Percentiles rank a stretch among this genome's conserved stretches.
Evolutionary conservation across 2,329 filamentous ascomycete species (phyloP).

Genomic region (Septoria petroselini): DNA sequence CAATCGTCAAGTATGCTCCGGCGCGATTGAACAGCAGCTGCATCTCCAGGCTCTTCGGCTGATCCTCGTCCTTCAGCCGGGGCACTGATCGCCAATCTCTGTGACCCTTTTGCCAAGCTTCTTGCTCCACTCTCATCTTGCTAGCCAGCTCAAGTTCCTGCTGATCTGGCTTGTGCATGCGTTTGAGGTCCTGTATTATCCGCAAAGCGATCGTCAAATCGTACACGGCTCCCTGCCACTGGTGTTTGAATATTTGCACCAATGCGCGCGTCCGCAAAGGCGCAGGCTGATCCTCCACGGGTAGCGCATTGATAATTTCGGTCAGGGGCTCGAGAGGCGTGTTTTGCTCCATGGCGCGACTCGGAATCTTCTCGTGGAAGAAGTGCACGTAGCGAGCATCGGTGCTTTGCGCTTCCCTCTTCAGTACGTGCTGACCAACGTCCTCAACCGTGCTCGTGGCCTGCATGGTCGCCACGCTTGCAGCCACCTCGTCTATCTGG

Average conservation of each 20-base stretch:
- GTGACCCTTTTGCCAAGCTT: conserved; percentile 39
- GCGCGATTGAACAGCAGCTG: conserved; percentile 76
- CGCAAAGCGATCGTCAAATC: conserved; percentile 69
- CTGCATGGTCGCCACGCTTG: conserved; percentile 81
- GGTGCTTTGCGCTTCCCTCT: conserved; percentile 62
- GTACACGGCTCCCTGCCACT: conserved; percentile 64
- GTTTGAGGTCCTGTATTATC: conserved; percentile 45
- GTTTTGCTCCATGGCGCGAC: conserved; percentile 66
- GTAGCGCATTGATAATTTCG: conserved; percentile 63
- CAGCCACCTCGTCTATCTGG: conserved; percentile 76
- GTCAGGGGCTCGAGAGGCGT: conserved; percentile 66
- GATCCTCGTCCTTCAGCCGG: conserved; percentile 59
- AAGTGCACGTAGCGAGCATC: conserved; percentile 89
- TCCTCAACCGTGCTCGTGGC: conserved; percentile 73
- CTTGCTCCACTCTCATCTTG: conserved; percentile 41
- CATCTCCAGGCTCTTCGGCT: conserved; percentile 70
- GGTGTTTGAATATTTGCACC: conserved; percentile 71
- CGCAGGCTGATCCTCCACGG: conserved; percentile 63
- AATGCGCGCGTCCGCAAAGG: conserved; percentile 70
- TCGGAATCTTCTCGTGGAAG: conserved; percentile 86
- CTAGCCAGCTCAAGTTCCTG: conserved; percentile 54
- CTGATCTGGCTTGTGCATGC: conserved; percentile 47
- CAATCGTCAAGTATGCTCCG: conserved; percentile 67
- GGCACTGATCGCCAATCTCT: conserved; percentile 51
- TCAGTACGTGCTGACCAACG: conserved; percentile 69